phyloP scores from a whole-genome alignment of 306 rosid species.

The Cicer bijugum region DNA sequence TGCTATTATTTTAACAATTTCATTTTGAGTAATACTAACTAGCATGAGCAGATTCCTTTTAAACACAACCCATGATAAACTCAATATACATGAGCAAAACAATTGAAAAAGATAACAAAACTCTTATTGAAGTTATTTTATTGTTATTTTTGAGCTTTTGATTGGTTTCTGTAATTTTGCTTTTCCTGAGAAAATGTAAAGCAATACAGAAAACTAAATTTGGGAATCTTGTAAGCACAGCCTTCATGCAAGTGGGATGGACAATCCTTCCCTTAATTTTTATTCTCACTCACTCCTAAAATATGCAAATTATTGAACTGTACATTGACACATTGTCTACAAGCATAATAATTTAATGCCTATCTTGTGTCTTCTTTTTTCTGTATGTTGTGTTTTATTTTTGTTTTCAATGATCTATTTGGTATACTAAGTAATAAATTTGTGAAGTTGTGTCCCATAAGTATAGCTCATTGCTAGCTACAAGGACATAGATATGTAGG shows the following conservation, averaged over 20 bases:
- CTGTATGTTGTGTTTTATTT: constrained; percentile 7
- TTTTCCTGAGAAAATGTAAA: neutral
- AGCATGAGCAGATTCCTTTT: constrained; percentile 5
- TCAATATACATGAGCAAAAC: constrained; percentile 8
- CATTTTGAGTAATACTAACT: neutral
- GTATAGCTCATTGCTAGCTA: no score
- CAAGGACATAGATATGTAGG: no score
- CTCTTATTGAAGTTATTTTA: neutral
- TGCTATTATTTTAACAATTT: constrained; percentile 31
- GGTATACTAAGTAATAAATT: constrained; percentile 2
- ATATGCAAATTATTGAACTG: constrained; percentile 31
- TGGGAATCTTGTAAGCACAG: constrained; percentile 12
- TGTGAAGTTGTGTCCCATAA: constrained; percentile 16
- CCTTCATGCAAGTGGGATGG: neutral
- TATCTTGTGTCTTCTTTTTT: constrained; percentile 38
- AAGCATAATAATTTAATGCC: constrained; percentile 33
- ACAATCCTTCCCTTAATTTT: neutral
- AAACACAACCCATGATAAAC: neutral
- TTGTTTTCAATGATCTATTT: constrained; percentile 1
- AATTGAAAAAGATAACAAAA: neutral
- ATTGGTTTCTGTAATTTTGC: neutral
- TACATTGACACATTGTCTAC: neutral
- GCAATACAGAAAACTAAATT: constrained; percentile 11
- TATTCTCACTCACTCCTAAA: constrained; percentile 2
- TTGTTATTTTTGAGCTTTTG: neutral